Evolutionary conservation across 176 grass and related monocot genomes (phyloP).

Genomic region (Luzula sylvatica): DNA sequence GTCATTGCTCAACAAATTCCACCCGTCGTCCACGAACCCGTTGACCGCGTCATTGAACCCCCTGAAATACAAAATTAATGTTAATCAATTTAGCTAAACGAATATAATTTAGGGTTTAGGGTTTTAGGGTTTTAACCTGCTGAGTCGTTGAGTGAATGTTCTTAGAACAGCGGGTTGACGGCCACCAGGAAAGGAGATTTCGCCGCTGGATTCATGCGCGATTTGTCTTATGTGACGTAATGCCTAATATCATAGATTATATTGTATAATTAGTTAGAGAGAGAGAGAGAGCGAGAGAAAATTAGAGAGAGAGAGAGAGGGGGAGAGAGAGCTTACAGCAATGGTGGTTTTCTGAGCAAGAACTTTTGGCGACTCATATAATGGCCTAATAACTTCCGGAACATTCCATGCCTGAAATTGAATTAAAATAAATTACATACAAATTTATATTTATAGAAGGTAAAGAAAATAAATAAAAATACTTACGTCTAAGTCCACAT

Average conservation of each 20-base stretch:
- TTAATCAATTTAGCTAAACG: not conserved
- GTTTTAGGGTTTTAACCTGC: conserved; percentile 34
- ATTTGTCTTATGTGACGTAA: conserved; percentile 85
- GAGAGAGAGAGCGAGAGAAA: not conserved
- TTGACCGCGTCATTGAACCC: conserved; percentile 86
- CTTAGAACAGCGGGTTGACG: conserved; percentile 73
- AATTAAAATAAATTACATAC: too few relatives aligned
- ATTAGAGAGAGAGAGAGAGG: not conserved
- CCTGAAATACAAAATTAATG: conserved; percentile 16
- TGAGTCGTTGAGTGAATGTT: conserved; percentile 81
- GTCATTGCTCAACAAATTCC: conserved; percentile 56
- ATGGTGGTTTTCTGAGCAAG: conserved; percentile 82
- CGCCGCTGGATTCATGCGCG: conserved; percentile 49
- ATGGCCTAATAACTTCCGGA: conserved; percentile 81
- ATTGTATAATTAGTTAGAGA: conserved; percentile 5
- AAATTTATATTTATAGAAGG: too few relatives aligned
- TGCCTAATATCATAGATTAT: conserved; percentile 38
- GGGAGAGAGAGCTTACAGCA: conserved; percentile 38
- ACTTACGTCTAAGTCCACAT: conserved; percentile 83
- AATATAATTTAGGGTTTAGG: not conserved
- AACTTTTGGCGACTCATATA: conserved; percentile 73
- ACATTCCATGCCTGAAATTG: conserved; percentile 61
- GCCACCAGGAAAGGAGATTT: conserved; percentile 56
- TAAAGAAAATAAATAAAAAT: not conserved
- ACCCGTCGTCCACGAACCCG: conserved; percentile 80